A percentile compares a stretch with the other conserved stretches of the same genome.
These are phyloP conservation scores for Metschnikowia vanudenii DNA, from an alignment of 805 yeast genomes.

Conservation along the genomic window DNA sequence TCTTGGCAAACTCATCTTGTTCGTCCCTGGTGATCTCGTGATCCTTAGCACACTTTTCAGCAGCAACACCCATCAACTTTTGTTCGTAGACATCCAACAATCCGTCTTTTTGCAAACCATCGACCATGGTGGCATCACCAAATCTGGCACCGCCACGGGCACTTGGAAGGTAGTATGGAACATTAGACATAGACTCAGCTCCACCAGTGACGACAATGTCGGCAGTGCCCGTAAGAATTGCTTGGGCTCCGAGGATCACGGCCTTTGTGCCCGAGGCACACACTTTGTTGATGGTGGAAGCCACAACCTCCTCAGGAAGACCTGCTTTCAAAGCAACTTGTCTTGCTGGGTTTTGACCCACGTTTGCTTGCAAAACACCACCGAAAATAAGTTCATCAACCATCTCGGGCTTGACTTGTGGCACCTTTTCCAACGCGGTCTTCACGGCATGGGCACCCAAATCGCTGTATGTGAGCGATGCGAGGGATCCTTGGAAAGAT, in stretches of 20 bases:
- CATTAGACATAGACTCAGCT: constrained; percentile 95
- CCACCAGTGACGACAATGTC: constrained; percentile 97
- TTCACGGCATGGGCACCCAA: constrained; percentile 91
- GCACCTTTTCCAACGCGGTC: constrained; percentile 80
- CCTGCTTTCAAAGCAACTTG: constrained; percentile 95
- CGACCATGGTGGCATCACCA: constrained; percentile 77
- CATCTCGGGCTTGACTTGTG: constrained; percentile 69
- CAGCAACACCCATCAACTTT: constrained; percentile 93
- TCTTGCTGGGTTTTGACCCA: constrained; percentile 98
- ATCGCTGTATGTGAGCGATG: constrained; percentile 76
- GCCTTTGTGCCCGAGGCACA: constrained; percentile 97
- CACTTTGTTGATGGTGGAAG: constrained; percentile 92
- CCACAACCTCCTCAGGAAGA: constrained; percentile 72
- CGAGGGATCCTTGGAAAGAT: constrained; percentile 80
- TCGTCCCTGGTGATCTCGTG: constrained; percentile 73
- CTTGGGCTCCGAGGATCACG: constrained; percentile 85
- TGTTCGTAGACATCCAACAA: constrained; percentile 87
- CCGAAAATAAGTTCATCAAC: constrained; percentile 93
- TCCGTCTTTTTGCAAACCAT: constrained; percentile 92
- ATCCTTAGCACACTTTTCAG: constrained; percentile 93
- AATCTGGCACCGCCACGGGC: constrained; percentile 88
- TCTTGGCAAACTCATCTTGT: constrained; percentile 86
- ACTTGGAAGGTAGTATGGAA: constrained; percentile 86
- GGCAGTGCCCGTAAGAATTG: constrained; percentile 83
- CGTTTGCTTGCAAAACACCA: constrained; percentile 86